Base-by-base conservation (phyloP, 148 eudicot species). In the Nepenthes gracilis region DNA sequence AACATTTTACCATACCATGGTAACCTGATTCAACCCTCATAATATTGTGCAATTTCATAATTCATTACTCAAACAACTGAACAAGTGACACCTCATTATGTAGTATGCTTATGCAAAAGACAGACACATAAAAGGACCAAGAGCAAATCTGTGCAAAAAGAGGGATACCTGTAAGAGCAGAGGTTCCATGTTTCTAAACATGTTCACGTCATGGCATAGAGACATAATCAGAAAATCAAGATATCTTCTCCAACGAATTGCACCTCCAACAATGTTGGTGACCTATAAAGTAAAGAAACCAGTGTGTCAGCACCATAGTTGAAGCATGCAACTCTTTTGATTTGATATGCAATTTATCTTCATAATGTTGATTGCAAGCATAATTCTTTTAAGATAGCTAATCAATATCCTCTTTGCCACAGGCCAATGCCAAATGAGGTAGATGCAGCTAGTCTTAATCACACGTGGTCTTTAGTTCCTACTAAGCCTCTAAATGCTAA, bases 181-280 rank as follows among this genome's bases (percentile, higher is more conserved):
- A 70, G 97, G 97, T 71, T 88, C 98, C 86, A 92, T 85, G 62
- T 72, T 77, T 40, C 75, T 67, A 69, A 85, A 85, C 43, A 80
- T 75, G 55, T 59, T 79, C 65, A 79, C 81, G 51, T 85, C 81
- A 63, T 88, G 88, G 72, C 88, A 88, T 38, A 85, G 55, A 35
- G 94, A 82, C 56, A 77, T 75, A 74, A 92, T 88, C 65, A 92
- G 77, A 78, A 83, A 75, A 77, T 92, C 98, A 65, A 92, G 86
- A 70, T 85, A 92, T 85, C 80, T 92, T 79, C 88, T 82, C 98
- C 98, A 92, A 50, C 98, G 90, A 50, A 88, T 88, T 36, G 98
- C 72, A 69, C 98, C 96, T 13, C 94, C 96, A 65, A 92, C 98
- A 65, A 92, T 72, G 56, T 88, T 88, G 1, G 97, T 92, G 47